Conservation (phyloP, 345 rosid species). For the Aegle marmelos region DNA sequence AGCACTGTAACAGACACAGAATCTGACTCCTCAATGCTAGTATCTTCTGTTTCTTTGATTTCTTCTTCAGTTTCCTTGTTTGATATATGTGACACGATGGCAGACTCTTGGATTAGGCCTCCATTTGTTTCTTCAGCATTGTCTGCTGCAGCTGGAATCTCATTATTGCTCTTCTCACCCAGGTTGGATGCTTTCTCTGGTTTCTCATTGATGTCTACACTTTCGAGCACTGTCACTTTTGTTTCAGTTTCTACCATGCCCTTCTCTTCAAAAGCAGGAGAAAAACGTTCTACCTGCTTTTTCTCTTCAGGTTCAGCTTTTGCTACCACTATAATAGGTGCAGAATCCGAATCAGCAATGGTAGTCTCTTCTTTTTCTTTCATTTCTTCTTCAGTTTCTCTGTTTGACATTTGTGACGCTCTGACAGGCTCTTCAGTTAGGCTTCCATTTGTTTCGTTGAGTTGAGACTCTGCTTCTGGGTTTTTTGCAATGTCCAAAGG, state of each 20-base stretch:
- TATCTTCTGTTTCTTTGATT: conserved; percentile 4
- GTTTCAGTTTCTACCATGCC: conserved; percentile 2
- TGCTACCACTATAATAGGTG: neutral
- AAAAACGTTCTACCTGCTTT: conserved; percentile 16
- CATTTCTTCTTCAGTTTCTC: conserved; percentile 19
- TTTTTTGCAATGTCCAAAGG: conserved; percentile 1
- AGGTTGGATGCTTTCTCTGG: conserved; percentile 8
- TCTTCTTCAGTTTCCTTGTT: conserved; percentile 19
- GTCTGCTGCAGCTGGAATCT: conserved; percentile 2
- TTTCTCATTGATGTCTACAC: conserved; percentile 4
- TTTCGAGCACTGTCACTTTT: neutral
- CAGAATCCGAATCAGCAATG: neutral
- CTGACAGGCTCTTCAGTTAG: neutral
- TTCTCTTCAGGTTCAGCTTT: conserved; percentile 24
- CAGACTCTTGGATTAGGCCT: neutral
- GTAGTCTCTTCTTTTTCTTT: neutral
- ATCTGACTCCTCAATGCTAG: neutral
- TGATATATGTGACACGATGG: neutral
- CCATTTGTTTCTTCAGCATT: conserved; percentile 12
- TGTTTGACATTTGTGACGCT: neutral
- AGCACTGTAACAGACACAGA: neutral
- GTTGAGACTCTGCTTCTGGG: conserved; percentile 6
- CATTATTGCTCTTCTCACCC: conserved; percentile 4
- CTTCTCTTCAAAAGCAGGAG: conserved; percentile 17
- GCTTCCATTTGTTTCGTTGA: conserved; percentile 8